Conservation (phyloP, 1,284 basidiomycete species). For the Puccinia novopanici region DNA sequence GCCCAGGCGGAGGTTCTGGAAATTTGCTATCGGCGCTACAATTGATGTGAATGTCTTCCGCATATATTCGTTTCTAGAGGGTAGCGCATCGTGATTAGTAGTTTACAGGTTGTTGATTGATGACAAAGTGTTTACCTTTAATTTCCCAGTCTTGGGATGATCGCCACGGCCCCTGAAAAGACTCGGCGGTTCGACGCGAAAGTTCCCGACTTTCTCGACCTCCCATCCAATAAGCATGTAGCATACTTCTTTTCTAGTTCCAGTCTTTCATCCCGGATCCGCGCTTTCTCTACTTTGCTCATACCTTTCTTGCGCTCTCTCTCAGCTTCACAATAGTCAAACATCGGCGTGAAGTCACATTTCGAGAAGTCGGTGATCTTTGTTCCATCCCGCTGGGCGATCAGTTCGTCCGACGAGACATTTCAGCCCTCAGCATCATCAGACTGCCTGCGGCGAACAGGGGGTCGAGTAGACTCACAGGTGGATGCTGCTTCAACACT, state of each 20-base stretch:
- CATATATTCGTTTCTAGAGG: slow-evolving; percentile 75
- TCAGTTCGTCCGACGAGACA: background rate
- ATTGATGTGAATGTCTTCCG: slow-evolving; percentile 92
- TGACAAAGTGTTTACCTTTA: slow-evolving; percentile 70
- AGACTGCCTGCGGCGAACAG: background rate
- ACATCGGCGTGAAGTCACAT: slow-evolving; percentile 95
- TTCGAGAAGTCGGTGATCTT: slow-evolving; percentile 76
- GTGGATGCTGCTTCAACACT: slow-evolving; percentile 77
- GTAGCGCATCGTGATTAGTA: background rate
- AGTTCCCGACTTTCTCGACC: slow-evolving; percentile 99
- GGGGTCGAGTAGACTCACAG: slow-evolving; percentile 65
- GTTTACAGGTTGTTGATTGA: background rate
- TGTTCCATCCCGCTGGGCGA: slow-evolving; percentile 65
- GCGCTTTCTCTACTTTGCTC: slow-evolving; percentile 83
- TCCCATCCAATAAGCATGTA: slow-evolving; percentile 83
- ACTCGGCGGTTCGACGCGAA: slow-evolving; percentile 95
- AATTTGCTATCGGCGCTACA: slow-evolving; percentile 74
- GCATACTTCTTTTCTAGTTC: slow-evolving; percentile 81
- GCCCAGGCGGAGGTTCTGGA: slow-evolving; percentile 63
- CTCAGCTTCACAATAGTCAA: slow-evolving; percentile 85
- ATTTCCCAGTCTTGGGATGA: slow-evolving; percentile 93
- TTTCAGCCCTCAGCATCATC: background rate
- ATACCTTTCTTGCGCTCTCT: slow-evolving; percentile 89
- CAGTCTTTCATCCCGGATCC: slow-evolving; percentile 79
- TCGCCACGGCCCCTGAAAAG: slow-evolving; percentile 96